Percentiles rank a stretch among this genome's conserved stretches.
Evolutionary conservation across 164 flowering plant genomes (phyloP).

Genomic region (Tetracentron sinense): DNA sequence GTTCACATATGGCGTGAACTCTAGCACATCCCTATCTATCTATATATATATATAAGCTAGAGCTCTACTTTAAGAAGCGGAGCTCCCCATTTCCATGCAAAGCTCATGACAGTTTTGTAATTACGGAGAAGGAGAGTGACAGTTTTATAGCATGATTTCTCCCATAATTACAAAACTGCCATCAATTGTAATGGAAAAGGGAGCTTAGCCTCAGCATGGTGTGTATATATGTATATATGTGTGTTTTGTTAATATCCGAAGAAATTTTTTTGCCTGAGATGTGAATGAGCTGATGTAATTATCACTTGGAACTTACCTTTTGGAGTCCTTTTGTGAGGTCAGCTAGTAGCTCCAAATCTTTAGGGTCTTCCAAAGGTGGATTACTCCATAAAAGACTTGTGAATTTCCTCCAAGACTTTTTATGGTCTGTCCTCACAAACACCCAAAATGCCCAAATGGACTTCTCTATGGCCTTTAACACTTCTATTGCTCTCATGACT

Average conservation of each 20-base stretch:
- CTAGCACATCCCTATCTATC: too few species aligned
- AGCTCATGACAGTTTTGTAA: too few species aligned
- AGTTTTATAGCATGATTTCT: too few species aligned
- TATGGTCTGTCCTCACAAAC: slow-evolving; percentile 35
- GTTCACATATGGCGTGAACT: too few species aligned
- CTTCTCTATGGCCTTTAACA: slow-evolving; percentile 37
- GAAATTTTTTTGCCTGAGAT: background rate
- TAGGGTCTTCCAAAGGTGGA: slow-evolving; percentile 49
- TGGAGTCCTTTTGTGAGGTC: slow-evolving; percentile 31
- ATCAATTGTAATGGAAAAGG: too few species aligned
- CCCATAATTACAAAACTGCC: too few species aligned
- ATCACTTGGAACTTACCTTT: slow-evolving; percentile 28
- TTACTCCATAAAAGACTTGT: slow-evolving; percentile 21
- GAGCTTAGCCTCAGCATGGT: too few species aligned
- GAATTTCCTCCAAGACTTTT: slow-evolving; percentile 34
- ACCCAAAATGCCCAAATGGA: slow-evolving; percentile 36
- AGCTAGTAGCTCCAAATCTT: slow-evolving; percentile 37
- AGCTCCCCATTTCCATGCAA: too few species aligned
- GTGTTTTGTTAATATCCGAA: background rate
- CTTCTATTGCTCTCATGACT: slow-evolving; percentile 27
- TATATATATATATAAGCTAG: too few species aligned
- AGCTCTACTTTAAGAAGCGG: too few species aligned
- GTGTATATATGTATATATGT: too few species aligned
- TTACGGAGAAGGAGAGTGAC: too few species aligned
- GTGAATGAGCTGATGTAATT: background rate